Conservation (phyloP, 106 monocot species). For the Allium sativum region DNA sequence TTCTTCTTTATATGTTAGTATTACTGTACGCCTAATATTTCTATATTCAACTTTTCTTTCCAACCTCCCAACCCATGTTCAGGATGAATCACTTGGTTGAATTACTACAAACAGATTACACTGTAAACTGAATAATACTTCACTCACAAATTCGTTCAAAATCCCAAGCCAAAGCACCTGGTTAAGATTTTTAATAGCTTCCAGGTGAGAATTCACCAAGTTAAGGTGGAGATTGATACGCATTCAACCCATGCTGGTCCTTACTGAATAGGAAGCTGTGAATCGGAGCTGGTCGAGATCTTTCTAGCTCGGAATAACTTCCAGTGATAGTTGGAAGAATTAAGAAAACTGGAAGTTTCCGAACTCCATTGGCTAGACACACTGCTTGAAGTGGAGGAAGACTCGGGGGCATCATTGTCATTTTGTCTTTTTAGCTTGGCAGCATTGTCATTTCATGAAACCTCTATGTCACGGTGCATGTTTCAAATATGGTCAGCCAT, state of each 20-base stretch:
- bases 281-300: constrained; percentile 73
- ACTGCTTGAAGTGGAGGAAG: constrained; percentile 12
- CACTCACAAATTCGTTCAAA: too few species aligned
- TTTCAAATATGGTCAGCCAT: too few species aligned
- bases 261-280: constrained; percentile 80
- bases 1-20: too few species aligned
- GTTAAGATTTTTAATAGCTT: constrained; percentile 84
- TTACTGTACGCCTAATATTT: too few species aligned
- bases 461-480: too few species aligned
- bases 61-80: too few species aligned
- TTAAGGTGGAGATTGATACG: constrained; percentile 48
- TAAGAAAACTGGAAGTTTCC: constrained; percentile 62
- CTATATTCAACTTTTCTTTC: too few species aligned
- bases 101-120: too few species aligned
- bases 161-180: constrained; percentile 97
- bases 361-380: constrained; percentile 59
- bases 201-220: constrained; percentile 76
- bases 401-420: constrained; percentile 12
- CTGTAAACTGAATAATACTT: too few species aligned
- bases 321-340: constrained; percentile 31
- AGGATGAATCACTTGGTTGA: too few species aligned
- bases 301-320: constrained; percentile 71
- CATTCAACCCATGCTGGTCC: background rate
- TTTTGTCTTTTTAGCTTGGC: background rate
- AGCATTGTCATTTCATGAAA: constrained; percentile 28